These are phyloP conservation scores for Dittrichia graveolens DNA, from an alignment of 129 eudicot species.

Conservation along the genomic window DNA sequence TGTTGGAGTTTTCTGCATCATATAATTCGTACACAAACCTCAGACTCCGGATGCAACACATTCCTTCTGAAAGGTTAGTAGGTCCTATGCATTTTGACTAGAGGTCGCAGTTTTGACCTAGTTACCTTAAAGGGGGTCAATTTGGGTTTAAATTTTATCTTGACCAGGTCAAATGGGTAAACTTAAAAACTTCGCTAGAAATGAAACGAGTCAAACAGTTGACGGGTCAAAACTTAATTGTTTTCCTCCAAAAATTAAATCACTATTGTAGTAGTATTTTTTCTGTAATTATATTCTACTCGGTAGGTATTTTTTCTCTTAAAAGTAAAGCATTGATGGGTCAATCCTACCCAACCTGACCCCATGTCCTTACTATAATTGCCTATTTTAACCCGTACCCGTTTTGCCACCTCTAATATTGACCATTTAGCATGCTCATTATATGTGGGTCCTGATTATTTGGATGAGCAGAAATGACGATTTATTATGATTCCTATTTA, in stretches of 20 bases:
- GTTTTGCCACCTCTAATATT: not conserved
- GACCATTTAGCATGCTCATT: not conserved
- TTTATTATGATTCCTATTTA: not conserved
- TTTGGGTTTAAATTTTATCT: not conserved
- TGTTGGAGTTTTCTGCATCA: constrained; percentile 91
- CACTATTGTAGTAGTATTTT: too few relatives aligned
- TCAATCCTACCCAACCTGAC: not conserved
- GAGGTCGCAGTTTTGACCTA: not conserved
- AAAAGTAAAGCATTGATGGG: not conserved
- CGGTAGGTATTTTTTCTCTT: not conserved
- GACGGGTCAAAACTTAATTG: too few relatives aligned
- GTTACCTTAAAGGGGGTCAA: not conserved
- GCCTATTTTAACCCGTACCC: too few relatives aligned
- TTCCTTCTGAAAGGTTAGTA: constrained; percentile 80
- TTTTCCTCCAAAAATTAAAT: too few relatives aligned
- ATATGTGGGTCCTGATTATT: not conserved
- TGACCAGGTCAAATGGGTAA: not conserved
- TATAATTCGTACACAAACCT: constrained; percentile 92
- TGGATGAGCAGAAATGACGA: not conserved
- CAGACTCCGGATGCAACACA: constrained; percentile 85
- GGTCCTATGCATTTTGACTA: not conserved
- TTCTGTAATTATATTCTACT: too few relatives aligned
- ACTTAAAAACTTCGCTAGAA: not conserved
- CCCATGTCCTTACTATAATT: too few relatives aligned
- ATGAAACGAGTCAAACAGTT: too few relatives aligned